Base-by-base conservation (phyloP, 2,329 filamentous ascomycete species). In the Fonsecaea pedrosoi region DNA sequence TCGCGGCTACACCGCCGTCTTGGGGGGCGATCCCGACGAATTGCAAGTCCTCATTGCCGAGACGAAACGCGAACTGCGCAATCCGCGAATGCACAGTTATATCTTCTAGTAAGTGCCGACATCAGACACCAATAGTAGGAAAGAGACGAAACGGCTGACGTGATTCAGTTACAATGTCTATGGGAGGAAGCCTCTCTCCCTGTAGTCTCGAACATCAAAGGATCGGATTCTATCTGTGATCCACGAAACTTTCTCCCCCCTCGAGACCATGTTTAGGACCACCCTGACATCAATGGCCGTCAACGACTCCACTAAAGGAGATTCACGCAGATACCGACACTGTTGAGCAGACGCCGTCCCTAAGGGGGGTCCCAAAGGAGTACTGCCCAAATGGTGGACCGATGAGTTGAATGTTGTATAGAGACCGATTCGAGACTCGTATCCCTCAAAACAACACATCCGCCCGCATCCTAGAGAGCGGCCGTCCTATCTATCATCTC, bases 11-110 rank as follows among this genome's bases (percentile, higher is more conserved):
- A 73, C 67, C 2, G 61, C 70, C 2, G 62, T 72, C 15, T 54
- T 75, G 13, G 68, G 70, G 9, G 73, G 73, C 71, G 69, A 59
- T 9, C 54, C 53, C 30, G 62, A 71, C 10, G 71, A 74, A 48
- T 58, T 71, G 50, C 40, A 66, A 18, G 18, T 53, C 25, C 58
- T 75, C n/a, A 66, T 72, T 25, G 66, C 63, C 21, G 48, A 62
- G 21, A 68, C 69, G 48, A 62, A 66, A 40, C 64, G 59, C 38
- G 65, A 67, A 21, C 13, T 64, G 18, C 21, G n/a, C 9, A 62
- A 64, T 53, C 50, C 30, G 12, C 60, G 35, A 15, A 59, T 50
- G 40, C 65, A 67, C 54, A 57, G 21, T 13, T 67, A 67, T 38
- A 38, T 54, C 13, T 42, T 34, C 21, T 67, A 48, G 65, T 65